phyloP scores from a whole-genome alignment of 768 basidiomycete genomes.

The Mycena rebaudengoi region DNA sequence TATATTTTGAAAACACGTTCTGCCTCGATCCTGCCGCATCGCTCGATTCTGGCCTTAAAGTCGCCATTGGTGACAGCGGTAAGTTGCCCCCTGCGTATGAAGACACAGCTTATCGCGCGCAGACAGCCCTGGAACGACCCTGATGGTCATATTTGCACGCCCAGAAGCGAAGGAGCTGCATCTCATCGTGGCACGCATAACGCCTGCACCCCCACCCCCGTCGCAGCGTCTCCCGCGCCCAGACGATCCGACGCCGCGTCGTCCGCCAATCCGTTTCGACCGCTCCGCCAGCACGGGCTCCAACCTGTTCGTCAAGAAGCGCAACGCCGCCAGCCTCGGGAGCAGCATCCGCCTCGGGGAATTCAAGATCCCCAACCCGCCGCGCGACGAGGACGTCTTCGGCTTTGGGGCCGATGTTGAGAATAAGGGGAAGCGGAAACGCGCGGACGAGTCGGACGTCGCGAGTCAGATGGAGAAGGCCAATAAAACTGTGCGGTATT shows the following conservation, averaged over 20 bases:
- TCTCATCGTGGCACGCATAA: slow-evolving; percentile 67
- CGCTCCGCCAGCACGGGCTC: slow-evolving; percentile 23
- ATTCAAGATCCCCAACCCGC: slow-evolving; percentile 18
- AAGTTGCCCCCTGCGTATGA: slow-evolving; percentile 26
- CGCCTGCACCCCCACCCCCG: slow-evolving; percentile 47
- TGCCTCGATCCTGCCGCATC: slow-evolving; percentile 50
- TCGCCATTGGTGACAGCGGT: slow-evolving; percentile 78
- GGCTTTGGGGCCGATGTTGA: slow-evolving; percentile 29
- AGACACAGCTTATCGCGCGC: neutral
- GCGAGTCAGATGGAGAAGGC: slow-evolving; percentile 31
- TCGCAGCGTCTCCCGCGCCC: slow-evolving; percentile 64
- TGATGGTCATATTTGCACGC: slow-evolving; percentile 65
- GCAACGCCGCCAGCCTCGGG: slow-evolving; percentile 43
- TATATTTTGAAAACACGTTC: slow-evolving; percentile 78
- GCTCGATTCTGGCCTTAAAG: slow-evolving; percentile 68
- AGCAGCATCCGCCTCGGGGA: slow-evolving; percentile 46
- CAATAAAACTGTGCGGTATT: slow-evolving; percentile 51
- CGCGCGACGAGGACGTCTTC: slow-evolving; percentile 42
- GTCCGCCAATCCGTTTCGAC: slow-evolving; percentile 58
- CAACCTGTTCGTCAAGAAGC: slow-evolving; percentile 25
- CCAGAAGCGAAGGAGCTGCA: slow-evolving; percentile 40
- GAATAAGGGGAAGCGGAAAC: slow-evolving; percentile 40
- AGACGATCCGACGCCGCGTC: slow-evolving; percentile 82
- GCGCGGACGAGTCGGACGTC: slow-evolving; percentile 8
- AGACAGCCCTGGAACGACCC: slow-evolving; percentile 77